Evolutionary conservation across 108 stramenopile species (phyloP).

Genomic region (Skeletonema tropicum): DNA sequence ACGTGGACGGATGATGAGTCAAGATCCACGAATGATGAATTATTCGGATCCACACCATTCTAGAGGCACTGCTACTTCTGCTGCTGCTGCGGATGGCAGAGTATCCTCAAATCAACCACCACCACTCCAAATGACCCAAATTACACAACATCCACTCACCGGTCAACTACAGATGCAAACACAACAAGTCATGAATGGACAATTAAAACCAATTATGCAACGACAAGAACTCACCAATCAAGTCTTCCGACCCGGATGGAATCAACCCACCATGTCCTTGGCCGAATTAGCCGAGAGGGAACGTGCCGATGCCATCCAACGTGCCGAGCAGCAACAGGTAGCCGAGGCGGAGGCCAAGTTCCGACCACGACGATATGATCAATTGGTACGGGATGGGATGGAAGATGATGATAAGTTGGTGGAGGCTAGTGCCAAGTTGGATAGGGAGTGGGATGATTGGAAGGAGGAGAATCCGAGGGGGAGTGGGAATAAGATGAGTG

Average conservation of each 20-base stretch:
- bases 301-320: conserved; percentile 76
- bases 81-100: neutral
- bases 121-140: conserved; percentile 75
- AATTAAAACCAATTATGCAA: conserved; percentile 23
- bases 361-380: conserved; percentile 82
- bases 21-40: conserved; percentile 21
- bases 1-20: conserved; percentile 19
- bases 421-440: conserved; percentile 85
- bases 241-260: conserved; percentile 94
- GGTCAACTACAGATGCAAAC: conserved; percentile 66
- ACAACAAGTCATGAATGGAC: conserved; percentile 75
- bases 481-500: conserved; percentile 92
- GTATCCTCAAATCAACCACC: conserved; percentile 14
- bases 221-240: conserved; percentile 78
- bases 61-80: neutral
- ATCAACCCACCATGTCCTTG: conserved; percentile 94
- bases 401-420: conserved; percentile 88
- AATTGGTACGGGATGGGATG: conserved; percentile 89
- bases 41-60: neutral
- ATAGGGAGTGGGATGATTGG: conserved; percentile 96
- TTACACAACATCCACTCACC: conserved; percentile 73
- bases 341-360: conserved; percentile 55
- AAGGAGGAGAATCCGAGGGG: conserved; percentile 96
- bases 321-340: conserved; percentile 74
- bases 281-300: conserved; percentile 93